Conservation (phyloP, 2,329 filamentous ascomycete genomes). For the Zarea fungicola region DNA sequence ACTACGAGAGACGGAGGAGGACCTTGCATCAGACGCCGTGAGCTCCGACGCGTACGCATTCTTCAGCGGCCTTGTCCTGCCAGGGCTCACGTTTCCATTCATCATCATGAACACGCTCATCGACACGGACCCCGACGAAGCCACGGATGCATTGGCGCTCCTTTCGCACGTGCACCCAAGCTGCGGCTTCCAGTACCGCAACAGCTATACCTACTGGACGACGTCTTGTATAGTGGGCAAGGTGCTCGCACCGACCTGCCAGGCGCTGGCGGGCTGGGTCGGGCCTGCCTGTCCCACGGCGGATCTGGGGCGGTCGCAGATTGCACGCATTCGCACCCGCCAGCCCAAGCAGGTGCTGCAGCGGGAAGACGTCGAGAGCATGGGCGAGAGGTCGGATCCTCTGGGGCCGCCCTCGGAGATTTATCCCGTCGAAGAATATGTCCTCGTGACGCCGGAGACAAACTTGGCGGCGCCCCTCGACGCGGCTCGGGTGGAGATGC, state of each 20-base stretch:
- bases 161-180: slow-evolving; percentile 64
- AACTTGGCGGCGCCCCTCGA: slow-evolving; percentile 50
- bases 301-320: slow-evolving; percentile 63
- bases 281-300: slow-evolving; percentile 64
- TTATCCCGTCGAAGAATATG: slow-evolving; percentile 65
- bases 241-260: slow-evolving; percentile 67
- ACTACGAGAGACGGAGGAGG: slow-evolving; percentile 54
- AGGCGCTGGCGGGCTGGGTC: slow-evolving; percentile 67
- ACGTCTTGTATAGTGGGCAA: slow-evolving; percentile 68
- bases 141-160: slow-evolving; percentile 58
- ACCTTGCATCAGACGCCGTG: slow-evolving; percentile 53
- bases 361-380: slow-evolving; percentile 56
- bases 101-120: slow-evolving; percentile 74
- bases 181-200: slow-evolving; percentile 71
- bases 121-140: slow-evolving; percentile 66
- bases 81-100: slow-evolving; percentile 64
- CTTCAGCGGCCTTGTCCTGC: slow-evolving; percentile 68
- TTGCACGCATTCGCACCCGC: slow-evolving; percentile 61
- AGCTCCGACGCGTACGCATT: slow-evolving; percentile 72
- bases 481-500: slow-evolving; percentile 63
- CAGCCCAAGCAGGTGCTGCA: slow-evolving; percentile 52
- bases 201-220: slow-evolving; percentile 72
- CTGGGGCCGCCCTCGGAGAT: slow-evolving; percentile 57
- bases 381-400: slow-evolving; percentile 63
- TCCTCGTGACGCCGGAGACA: slow-evolving; percentile 52